phyloP scores from a whole-genome alignment of 1,284 basidiomycete species.

The Singerocomus inundabilis region DNA sequence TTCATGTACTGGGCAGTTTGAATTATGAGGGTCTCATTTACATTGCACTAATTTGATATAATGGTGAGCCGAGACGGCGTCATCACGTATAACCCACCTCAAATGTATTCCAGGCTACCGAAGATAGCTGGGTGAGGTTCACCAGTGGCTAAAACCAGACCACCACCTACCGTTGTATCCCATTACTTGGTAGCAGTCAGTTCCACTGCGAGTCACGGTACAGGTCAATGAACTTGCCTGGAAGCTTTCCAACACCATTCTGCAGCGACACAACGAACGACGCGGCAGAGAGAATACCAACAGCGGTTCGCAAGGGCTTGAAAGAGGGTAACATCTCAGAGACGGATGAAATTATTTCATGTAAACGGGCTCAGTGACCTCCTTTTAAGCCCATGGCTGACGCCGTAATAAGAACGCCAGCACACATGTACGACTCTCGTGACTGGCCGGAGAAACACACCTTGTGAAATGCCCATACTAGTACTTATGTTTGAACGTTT shows the following conservation, averaged over 20 bases:
- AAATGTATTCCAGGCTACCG: constrained; percentile 29
- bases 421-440: not conserved
- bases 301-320: constrained; percentile 1
- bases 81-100: constrained; percentile 16
- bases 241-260: constrained; percentile 35
- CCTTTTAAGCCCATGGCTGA: constrained; percentile 9
- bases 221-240: constrained; percentile 17
- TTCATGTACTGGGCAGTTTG: constrained; percentile 50
- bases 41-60: constrained; percentile 20
- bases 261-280: constrained; percentile 20
- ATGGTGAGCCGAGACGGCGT: not conserved
- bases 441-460: not conserved
- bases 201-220: not conserved
- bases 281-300: constrained; percentile 15
- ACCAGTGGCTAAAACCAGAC: not conserved
- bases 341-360: not conserved
- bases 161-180: constrained; percentile 30
- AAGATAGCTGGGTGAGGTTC: constrained; percentile 1
- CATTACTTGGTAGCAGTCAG: constrained; percentile 24
- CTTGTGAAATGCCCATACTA: constrained; percentile 1
- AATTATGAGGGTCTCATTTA: constrained; percentile 47
- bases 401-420: not conserved
- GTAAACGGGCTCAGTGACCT: not conserved
- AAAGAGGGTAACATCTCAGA: constrained; percentile 16
- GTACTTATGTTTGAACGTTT: not conserved